phyloP scores from a whole-genome alignment of 495 filamentous ascomycete genomes.

The Penicillium subrubescens region DNA sequence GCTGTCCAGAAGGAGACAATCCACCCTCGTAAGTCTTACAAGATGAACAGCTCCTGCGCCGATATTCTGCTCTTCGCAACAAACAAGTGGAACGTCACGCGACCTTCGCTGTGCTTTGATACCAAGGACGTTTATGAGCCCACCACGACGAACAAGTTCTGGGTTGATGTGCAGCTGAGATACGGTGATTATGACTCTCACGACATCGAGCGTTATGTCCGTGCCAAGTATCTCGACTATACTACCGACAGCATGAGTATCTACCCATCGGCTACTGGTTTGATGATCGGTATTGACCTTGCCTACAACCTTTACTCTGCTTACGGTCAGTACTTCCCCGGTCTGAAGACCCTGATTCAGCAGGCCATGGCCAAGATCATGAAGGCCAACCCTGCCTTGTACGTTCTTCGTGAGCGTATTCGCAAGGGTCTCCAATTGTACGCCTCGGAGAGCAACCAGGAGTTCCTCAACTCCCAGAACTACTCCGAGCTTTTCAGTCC shows the following conservation, averaged over 20 bases:
- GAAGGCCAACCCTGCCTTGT: constrained; percentile 98
- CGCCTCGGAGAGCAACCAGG: constrained; percentile 98
- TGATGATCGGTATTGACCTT: constrained; percentile 98
- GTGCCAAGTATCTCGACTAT: constrained; percentile 98
- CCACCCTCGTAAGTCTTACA: constrained; percentile 99
- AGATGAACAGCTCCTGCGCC: constrained; percentile 99
- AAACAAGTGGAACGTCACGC: constrained; percentile 98
- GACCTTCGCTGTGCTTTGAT: constrained; percentile 90
- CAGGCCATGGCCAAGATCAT: constrained; percentile 99
- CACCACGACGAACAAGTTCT: constrained; percentile 98
- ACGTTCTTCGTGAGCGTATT: constrained; percentile 96
- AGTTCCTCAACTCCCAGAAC: constrained; percentile 99
- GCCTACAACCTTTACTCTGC: constrained; percentile 98
- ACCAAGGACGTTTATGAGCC: constrained; percentile 95
- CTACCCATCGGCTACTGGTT: constrained; percentile 94
- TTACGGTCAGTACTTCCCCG: constrained; percentile 98
- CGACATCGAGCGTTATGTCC: constrained; percentile 96
- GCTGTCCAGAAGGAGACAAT: constrained; percentile 99
- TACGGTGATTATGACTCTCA: constrained; percentile 99
- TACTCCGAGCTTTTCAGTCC: constrained; percentile 99
- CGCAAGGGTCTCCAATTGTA: constrained; percentile 98
- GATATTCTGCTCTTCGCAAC: constrained; percentile 98
- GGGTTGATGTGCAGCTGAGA: constrained; percentile 96
- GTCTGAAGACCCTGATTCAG: constrained; percentile 92
- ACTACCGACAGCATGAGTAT: constrained; percentile 99